Base-by-base conservation (phyloP, 495 filamentous ascomycete species). In the Delitschia confertaspora region DNA sequence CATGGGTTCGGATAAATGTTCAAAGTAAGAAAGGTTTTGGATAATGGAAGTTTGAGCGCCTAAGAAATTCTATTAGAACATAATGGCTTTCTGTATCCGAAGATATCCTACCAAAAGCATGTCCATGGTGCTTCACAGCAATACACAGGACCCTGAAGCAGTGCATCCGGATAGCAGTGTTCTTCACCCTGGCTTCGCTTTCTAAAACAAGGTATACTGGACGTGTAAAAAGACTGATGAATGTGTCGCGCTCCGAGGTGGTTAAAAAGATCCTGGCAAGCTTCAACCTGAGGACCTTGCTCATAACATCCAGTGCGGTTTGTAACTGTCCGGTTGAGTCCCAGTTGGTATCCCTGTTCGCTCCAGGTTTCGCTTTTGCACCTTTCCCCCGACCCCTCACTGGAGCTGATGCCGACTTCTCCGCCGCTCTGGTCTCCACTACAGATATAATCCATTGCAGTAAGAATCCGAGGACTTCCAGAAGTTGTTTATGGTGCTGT, bases 1-100 rank as follows among this genome's bases (percentile, higher is more conserved):
- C 91, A 99, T 99, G 0, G 93, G 93, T 60, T 99, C 91, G 0
- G 91, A 87, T 11, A 99, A 66, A 61, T 99, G 91, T 62, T 99
- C 91, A 45, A 95, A 99, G 63, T 99, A 99, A 0, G 93, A 91
- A 43, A 99, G 66, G 55, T 88, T 96, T 58, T 96, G 91, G 33
- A 95, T 84, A 59, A 96, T 94, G 6, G 88, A 93, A 4, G 93
- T 96, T 75, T 96, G 91, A 16, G 91, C 93, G 34, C 85, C 89
- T 95, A 46, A 14, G 13, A 8, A 6, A 2, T 13, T 38, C 62
- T 29, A 67, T 57, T 20, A 33, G 16, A 9, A 11, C 34, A 11
- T 49, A 13, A 21, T 3, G 20, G n/a, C 16, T 27, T 13, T 14
- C 17, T 2, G 13, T 38, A 8, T 10, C 16, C 6, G 11, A 0